These are phyloP conservation scores for Antrodiella citrinella DNA, from an alignment of 768 basidiomycete genomes.

Conservation along the genomic window DNA sequence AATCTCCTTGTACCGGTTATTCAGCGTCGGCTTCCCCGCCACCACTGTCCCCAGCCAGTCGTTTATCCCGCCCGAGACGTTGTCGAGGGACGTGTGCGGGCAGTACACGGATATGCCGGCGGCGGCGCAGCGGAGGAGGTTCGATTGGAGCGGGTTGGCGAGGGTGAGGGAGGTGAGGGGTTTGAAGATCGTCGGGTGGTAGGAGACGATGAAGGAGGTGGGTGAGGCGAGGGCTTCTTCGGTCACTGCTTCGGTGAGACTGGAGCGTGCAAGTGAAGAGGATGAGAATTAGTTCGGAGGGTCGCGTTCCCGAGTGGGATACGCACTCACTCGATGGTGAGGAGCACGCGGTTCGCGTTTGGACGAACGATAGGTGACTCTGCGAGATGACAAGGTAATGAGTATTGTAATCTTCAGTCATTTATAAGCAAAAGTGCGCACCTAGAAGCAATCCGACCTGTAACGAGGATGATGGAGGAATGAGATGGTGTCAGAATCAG, in stretches of 20 bases:
- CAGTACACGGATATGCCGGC: conserved; percentile 80
- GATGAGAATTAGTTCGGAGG: background rate
- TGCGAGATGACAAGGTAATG: conserved; percentile 12
- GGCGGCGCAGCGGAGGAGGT: conserved; percentile 72
- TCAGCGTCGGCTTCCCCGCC: conserved; percentile 23
- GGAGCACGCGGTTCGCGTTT: conserved; percentile 26
- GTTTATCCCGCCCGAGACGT: conserved; percentile 78
- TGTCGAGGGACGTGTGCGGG: conserved; percentile 86
- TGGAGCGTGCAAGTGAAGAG: conserved; percentile 24
- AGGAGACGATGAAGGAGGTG: conserved; percentile 65
- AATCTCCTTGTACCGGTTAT: conserved; percentile 26
- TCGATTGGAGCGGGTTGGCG: conserved; percentile 67
- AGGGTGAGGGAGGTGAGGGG: conserved; percentile 72
- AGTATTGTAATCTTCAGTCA: background rate
- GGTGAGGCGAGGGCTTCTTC: conserved; percentile 56
- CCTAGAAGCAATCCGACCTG: conserved; percentile 26
- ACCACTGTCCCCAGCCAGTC: conserved; percentile 67
- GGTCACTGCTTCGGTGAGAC: conserved; percentile 66
- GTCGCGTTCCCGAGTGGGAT: background rate
- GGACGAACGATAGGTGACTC: conserved; percentile 27
- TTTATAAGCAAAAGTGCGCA: conserved; percentile 3
- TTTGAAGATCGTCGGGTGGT: conserved; percentile 82
- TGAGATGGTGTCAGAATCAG: conserved; percentile 3
- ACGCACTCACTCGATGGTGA: conserved; percentile 34
- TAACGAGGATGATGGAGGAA: conserved; percentile 2